Base-by-base conservation (phyloP, 208 protist species). In the Porcisia hertigi region DNA sequence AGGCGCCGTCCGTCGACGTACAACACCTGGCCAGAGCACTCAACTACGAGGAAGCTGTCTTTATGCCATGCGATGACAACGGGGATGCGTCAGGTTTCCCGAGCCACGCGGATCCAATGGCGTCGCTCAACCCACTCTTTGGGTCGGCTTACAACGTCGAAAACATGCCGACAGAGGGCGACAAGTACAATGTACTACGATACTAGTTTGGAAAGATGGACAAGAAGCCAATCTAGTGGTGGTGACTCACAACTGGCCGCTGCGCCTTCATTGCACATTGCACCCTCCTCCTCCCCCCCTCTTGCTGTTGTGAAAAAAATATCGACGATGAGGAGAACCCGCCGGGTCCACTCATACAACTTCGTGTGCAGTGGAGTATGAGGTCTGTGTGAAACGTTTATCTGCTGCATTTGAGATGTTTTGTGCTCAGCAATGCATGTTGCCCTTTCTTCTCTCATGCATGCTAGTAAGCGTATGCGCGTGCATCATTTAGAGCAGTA, bases 31-130 rank as follows among this genome's bases (percentile, higher is more conserved):
- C 58, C 43, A 71, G 30, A 43, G 54, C 55, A 57, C 69, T 79
- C 20, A 87, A 87, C 72, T 87, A 75, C 77, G 79, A 83, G 43
- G 60, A 77, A n/a, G 74, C 79, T 12, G 77, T 82, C 41, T 87
- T 83, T 52, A 69, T 80, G 45, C 83, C 83, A 12, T 71, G 67
- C 36, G 54, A 52, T 25, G 64, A 36, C 23, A 71, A 73, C 3
- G 73, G 62, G 20, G 66, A 57, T 52, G 76, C 18, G 49, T 25
- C 60, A 4, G 71, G 73, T 9, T 47, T 66, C 9, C 54, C 20
- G 4, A 62, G 20, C 20, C 80, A 87, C 71, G 54, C 74, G n/a
- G 83, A 87, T 64, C 83, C 83, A 5, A 85, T 85, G 74, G 25
- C 73, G 39, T 60, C 57, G 60, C 62, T 82, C 36, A 87, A 87